Evolutionary conservation across 2,329 filamentous ascomycete species (phyloP).

Genomic region (Leptosphaerulina australis): DNA sequence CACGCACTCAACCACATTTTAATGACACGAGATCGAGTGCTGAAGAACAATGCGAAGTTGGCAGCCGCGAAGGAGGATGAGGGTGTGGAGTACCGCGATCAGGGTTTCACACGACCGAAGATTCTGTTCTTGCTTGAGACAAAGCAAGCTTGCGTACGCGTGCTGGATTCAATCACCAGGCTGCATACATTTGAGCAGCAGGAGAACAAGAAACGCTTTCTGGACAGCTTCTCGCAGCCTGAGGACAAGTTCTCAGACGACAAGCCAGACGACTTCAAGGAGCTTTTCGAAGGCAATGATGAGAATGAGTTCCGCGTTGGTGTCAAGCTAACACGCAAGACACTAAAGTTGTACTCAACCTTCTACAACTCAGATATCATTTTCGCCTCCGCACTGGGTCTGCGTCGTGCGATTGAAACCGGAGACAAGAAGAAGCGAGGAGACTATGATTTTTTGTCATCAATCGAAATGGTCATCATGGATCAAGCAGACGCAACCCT

Average conservation of each 20-base stretch:
- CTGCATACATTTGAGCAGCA: constrained; percentile 86
- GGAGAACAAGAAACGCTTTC: constrained; percentile 91
- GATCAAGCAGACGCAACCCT: constrained; percentile 92
- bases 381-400: constrained; percentile 84
- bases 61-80: constrained; percentile 67
- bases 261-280: constrained; percentile 83
- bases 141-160: constrained; percentile 79
- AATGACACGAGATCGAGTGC: constrained; percentile 87
- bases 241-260: constrained; percentile 72
- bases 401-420: constrained; percentile 88
- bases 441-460: constrained; percentile 91
- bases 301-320: constrained; percentile 97
- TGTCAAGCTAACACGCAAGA: constrained; percentile 96
- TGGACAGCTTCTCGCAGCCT: constrained; percentile 77
- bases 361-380: constrained; percentile 98
- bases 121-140: constrained; percentile 90
- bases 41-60: constrained; percentile 88
- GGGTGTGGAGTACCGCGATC: constrained; percentile 78
- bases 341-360: constrained; percentile 89
- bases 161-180: constrained; percentile 76
- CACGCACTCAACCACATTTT: constrained; percentile 92
- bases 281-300: constrained; percentile 92
- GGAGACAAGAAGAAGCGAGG: constrained; percentile 65
- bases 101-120: constrained; percentile 94
- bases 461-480: constrained; percentile 86